Evolutionary conservation across 306 rosid genomes (phyloP).

Genomic region (Glycyrrhiza uralensis): DNA sequence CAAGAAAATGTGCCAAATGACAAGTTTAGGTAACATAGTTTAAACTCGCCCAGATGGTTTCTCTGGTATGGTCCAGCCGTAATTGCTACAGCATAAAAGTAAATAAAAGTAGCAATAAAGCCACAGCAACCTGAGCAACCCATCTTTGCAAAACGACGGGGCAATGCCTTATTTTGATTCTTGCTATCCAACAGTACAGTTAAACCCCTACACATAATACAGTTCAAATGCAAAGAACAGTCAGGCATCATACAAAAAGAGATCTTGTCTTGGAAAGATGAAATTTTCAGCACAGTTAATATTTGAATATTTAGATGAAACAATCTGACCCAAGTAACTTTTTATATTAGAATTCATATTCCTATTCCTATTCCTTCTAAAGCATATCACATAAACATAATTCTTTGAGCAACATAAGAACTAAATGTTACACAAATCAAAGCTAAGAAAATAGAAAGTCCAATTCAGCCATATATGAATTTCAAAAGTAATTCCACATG

Average conservation of each 20-base stretch:
- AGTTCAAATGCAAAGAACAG: background rate
- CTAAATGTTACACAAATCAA: background rate
- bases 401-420: background rate
- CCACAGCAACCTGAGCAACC: slow-evolving; percentile 32
- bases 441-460: background rate
- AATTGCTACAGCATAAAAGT: slow-evolving; percentile 35
- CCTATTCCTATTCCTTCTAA: background rate
- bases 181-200: slow-evolving; percentile 30
- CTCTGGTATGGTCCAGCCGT: slow-evolving; percentile 25
- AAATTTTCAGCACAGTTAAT: background rate
- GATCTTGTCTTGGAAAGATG: background rate
- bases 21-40: slow-evolving; percentile 18
- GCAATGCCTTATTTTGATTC: slow-evolving; percentile 36
- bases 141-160: slow-evolving; percentile 31
- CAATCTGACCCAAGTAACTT: background rate
- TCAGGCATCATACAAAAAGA: background rate
- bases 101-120: slow-evolving; percentile 21
- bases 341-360: background rate
- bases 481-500: background rate
- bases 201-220: slow-evolving; percentile 31
- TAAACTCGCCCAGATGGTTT: slow-evolving; percentile 24
- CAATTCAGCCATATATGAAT: background rate
- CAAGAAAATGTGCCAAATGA: slow-evolving; percentile 26
- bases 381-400: background rate
- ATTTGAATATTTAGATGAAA: background rate